These are phyloP conservation scores for Chaetomiaceae sp. DNA, from an alignment of 2,329 filamentous ascomycete species.

Conservation along the genomic window DNA sequence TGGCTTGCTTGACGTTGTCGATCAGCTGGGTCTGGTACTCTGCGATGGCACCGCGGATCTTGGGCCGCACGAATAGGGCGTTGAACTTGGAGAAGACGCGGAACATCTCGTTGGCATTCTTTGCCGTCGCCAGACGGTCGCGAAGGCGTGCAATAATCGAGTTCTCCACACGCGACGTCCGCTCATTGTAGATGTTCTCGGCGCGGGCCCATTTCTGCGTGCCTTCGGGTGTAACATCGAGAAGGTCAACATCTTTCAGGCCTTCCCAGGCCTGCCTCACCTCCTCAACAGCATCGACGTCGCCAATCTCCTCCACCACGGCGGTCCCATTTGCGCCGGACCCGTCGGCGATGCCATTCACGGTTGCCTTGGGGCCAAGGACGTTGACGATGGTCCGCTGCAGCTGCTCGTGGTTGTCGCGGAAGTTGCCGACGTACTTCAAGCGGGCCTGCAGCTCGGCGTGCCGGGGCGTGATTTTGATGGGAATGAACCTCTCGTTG, in stretches of 20 bases:
- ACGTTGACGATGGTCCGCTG: constrained; percentile 96
- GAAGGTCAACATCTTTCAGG: constrained; percentile 87
- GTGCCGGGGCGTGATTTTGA: constrained; percentile 89
- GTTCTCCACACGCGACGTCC: constrained; percentile 95
- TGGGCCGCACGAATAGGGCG: constrained; percentile 94
- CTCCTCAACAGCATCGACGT: constrained; percentile 95
- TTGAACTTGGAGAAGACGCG: constrained; percentile 99
- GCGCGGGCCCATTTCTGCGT: constrained; percentile 90
- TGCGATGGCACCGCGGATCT: constrained; percentile 95
- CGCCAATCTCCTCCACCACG: constrained; percentile 89
- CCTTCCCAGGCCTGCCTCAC: constrained; percentile 92
- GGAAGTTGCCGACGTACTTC: constrained; percentile 90
- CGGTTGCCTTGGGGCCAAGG: constrained; percentile 69
- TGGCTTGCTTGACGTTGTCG: constrained; percentile 95
- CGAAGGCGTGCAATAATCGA: constrained; percentile 93
- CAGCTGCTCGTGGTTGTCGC: constrained; percentile 95
- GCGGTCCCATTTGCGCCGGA: constrained; percentile 56
- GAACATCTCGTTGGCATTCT: constrained; percentile 99
- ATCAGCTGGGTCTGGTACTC: constrained; percentile 98
- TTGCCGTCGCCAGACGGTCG: constrained; percentile 89
- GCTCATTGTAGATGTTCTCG: constrained; percentile 94
- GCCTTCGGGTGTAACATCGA: constrained; percentile 86
- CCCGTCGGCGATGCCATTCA: constrained; percentile 49
- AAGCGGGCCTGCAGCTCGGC: constrained; percentile 84
- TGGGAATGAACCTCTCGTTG: constrained; percentile 97